Percentiles rank a stretch among this genome's conserved stretches.
Conservation (phyloP, 2,329 filamentous ascomycete species). For the Teratosphaeria nubilosa region DNA sequence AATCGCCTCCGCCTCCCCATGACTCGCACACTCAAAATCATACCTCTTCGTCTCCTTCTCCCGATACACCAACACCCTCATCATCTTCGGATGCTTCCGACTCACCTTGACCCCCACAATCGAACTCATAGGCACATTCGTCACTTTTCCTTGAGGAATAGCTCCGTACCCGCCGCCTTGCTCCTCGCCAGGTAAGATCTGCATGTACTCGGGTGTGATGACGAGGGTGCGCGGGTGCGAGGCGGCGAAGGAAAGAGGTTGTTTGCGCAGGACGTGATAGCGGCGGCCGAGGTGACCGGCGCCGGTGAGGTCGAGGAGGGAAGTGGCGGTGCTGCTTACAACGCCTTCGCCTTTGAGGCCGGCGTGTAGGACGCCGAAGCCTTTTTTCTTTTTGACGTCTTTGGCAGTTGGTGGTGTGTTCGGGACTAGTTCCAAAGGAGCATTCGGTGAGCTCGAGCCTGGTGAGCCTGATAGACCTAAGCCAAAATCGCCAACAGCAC, state of each 20-base stretch:
- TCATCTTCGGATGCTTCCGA: conserved; percentile 68
- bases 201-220: conserved; percentile 78
- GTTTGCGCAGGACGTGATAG: conserved; percentile 72
- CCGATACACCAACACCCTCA: conserved; percentile 69
- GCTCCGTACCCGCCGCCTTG: conserved; percentile 19
- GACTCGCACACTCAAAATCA: conserved; percentile 69
- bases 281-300: conserved; percentile 42
- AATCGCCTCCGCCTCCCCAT: conserved; percentile 66
- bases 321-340: conserved; percentile 10
- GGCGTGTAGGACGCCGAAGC: conserved; percentile 43
- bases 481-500: conserved; percentile 54
- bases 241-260: conserved; percentile 69
- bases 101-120: conserved; percentile 75
- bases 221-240: conserved; percentile 66
- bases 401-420: conserved; percentile 27
- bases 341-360: conserved; percentile 39
- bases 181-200: conserved; percentile 55
- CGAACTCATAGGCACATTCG: conserved; percentile 71
- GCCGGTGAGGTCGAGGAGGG: conserved; percentile 34
- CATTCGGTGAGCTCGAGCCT: conserved; percentile 59
- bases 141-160: conserved; percentile 42
- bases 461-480: conserved; percentile 60
- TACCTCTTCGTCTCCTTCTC: conserved; percentile 70
- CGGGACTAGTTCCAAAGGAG: conserved; percentile 46
- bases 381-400: conserved; percentile 19